Percentiles rank a stretch among this genome's conserved stretches.
These are phyloP conservation scores for Psilocybe tampanensis DNA, from an alignment of 768 basidiomycete genomes.

Conservation along the genomic window DNA sequence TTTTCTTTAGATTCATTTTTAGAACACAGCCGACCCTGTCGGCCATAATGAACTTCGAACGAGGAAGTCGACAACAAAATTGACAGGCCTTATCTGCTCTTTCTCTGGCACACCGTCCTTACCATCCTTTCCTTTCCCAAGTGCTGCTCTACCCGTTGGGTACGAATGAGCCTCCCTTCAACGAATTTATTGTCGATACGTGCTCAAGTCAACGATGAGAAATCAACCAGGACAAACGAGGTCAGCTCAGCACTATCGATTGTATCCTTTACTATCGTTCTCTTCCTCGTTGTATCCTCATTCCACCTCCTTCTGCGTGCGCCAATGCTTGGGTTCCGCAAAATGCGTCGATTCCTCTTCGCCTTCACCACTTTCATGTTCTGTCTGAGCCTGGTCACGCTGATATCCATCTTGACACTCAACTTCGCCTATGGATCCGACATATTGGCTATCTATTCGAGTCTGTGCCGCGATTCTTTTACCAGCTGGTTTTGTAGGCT, in stretches of 20 bases:
- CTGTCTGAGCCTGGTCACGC: neutral
- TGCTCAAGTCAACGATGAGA: neutral
- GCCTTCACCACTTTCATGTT: neutral
- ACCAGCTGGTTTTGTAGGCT: neutral
- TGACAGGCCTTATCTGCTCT: too few relatives aligned
- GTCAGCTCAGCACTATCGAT: slow-evolving; percentile 1
- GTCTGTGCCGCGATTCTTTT: neutral
- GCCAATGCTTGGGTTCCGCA: neutral
- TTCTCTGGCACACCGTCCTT: too few relatives aligned
- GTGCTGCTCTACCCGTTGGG: too few relatives aligned
- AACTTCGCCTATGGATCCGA: neutral
- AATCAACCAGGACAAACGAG: neutral
- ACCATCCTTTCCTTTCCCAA: too few relatives aligned
- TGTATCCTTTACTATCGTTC: neutral
- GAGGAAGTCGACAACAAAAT: too few relatives aligned
- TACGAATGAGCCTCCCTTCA: too few relatives aligned
- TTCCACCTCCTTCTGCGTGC: neutral
- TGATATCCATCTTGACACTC: neutral
- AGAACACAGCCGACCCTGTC: too few relatives aligned
- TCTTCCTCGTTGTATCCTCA: slow-evolving; percentile 1
- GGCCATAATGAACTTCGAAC: too few relatives aligned
- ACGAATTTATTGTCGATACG: neutral
- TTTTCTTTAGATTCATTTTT: too few relatives aligned
- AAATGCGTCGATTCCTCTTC: slow-evolving; percentile 2
- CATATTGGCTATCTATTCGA: neutral